These are phyloP conservation scores for Tricholoma bakamatsutake DNA, from an alignment of 768 basidiomycete species.

Conservation along the genomic window DNA sequence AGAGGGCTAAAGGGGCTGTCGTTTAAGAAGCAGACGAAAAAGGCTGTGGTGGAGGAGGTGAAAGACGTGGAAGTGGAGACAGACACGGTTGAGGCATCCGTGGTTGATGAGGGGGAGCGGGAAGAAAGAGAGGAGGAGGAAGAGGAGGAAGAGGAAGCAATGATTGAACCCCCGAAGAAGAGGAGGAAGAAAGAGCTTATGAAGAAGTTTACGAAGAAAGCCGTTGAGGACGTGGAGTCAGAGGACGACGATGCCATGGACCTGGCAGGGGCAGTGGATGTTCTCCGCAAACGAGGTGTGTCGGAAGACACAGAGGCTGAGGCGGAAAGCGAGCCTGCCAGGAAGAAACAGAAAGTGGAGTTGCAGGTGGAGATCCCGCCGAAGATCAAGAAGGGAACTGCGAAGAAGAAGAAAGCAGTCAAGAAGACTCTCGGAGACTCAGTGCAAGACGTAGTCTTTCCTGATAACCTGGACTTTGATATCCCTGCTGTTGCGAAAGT, in stretches of 20 bases:
- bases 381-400: conserved; percentile 30
- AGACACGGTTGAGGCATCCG: conserved; percentile 25
- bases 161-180: conserved; percentile 47
- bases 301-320: conserved; percentile 36
- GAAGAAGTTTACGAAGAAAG: conserved; percentile 26
- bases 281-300: conserved; percentile 36
- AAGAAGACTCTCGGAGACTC: conserved; percentile 23
- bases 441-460: conserved; percentile 46
- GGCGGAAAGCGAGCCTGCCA: conserved; percentile 31
- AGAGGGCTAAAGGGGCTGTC: conserved; percentile 41
- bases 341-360: conserved; percentile 38
- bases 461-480: conserved; percentile 43
- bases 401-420: conserved; percentile 40
- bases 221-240: conserved; percentile 48
- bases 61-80: conserved; percentile 36
- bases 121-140: conserved; percentile 30
- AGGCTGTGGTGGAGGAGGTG: conserved; percentile 38
- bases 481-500: conserved; percentile 46
- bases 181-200: conserved; percentile 46
- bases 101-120: conserved; percentile 33
- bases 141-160: conserved; percentile 27
- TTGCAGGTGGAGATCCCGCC: conserved; percentile 18
- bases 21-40: conserved; percentile 41
- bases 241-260: conserved; percentile 50
- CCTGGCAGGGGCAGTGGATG: conserved; percentile 24